Evolutionary conservation across 495 filamentous ascomycete species (phyloP).

Genomic region (Trichoderma virens): DNA sequence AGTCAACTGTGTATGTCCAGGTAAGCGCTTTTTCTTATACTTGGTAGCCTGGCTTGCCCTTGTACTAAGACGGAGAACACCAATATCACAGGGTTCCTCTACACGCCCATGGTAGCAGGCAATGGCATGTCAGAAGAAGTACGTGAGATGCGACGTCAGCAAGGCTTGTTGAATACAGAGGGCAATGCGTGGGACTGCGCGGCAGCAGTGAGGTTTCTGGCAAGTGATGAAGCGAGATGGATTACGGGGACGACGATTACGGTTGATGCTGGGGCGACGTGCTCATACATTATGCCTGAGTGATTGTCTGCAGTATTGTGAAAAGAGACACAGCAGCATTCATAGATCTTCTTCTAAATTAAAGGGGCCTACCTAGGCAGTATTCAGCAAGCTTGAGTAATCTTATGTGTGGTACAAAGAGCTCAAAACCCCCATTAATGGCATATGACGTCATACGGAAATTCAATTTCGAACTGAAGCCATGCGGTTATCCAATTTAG

Average conservation of each 20-base stretch:
- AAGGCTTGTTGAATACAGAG: constrained; percentile 47
- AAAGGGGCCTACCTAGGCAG: too few species aligned
- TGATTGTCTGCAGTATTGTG: neutral
- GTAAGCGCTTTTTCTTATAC: constrained; percentile 22
- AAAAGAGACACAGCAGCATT: neutral
- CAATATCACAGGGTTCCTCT: constrained; percentile 38
- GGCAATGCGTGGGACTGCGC: constrained; percentile 48
- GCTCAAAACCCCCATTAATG: too few species aligned
- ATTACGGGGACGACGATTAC: constrained; percentile 42
- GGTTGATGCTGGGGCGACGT: constrained; percentile 42
- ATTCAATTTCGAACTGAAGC: too few species aligned
- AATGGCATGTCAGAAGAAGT: constrained; percentile 43
- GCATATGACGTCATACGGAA: too few species aligned
- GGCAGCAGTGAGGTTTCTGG: constrained; percentile 32
- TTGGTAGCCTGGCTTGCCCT: neutral
- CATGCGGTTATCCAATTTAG: too few species aligned
- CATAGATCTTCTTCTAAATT: neutral
- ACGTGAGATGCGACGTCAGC: constrained; percentile 35
- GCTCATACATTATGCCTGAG: neutral
- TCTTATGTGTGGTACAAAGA: too few species aligned
- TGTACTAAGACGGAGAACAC: too few species aligned
- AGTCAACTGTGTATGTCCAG: constrained; percentile 54
- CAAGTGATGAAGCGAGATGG: constrained; percentile 40
- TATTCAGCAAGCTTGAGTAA: too few species aligned
- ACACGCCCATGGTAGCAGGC: constrained; percentile 52